These are phyloP conservation scores for Lodderomyces jiufengensis DNA, from an alignment of 1,139 yeast species.

Conservation along the genomic window DNA sequence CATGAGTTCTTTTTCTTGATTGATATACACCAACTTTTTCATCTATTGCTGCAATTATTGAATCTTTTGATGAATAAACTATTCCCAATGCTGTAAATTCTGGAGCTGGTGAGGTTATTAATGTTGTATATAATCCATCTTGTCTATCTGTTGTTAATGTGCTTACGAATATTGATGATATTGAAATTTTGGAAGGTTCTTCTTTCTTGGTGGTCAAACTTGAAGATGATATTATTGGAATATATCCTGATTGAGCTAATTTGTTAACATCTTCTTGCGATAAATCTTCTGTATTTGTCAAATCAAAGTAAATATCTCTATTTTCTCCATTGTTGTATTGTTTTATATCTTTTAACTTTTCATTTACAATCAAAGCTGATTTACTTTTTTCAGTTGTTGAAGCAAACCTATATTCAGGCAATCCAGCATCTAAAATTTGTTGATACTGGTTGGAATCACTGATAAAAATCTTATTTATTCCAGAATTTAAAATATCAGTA, in stretches of 20 bases:
- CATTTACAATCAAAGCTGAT: slow-evolving; percentile 15
- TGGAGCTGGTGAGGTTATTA: slow-evolving; percentile 67
- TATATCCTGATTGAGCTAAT: slow-evolving; percentile 37
- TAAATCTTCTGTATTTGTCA: slow-evolving; percentile 13
- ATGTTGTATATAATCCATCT: slow-evolving; percentile 82
- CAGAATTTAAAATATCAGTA: slow-evolving; percentile 62
- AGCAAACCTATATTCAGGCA: slow-evolving; percentile 61
- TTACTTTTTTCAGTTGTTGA: neutral
- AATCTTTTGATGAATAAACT: slow-evolving; percentile 83
- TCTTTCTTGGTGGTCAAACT: slow-evolving; percentile 41
- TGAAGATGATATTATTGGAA: slow-evolving; percentile 44
- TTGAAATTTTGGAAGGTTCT: slow-evolving; percentile 32
- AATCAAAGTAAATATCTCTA: slow-evolving; percentile 34
- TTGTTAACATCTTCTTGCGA: slow-evolving; percentile 26
- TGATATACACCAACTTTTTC: slow-evolving; percentile 90
- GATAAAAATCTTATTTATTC: slow-evolving; percentile 55
- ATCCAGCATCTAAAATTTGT: slow-evolving; percentile 43
- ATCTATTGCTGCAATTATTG: slow-evolving; percentile 76
- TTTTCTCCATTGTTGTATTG: slow-evolving; percentile 35
- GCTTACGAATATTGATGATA: slow-evolving; percentile 52
- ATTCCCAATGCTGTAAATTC: slow-evolving; percentile 67
- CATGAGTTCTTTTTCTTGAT: slow-evolving; percentile 79
- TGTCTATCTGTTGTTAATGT: slow-evolving; percentile 74
- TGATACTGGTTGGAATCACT: slow-evolving; percentile 25
- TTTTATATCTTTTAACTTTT: slow-evolving; percentile 17